Evolutionary conservation across 2,329 filamentous ascomycete species (phyloP).

Genomic region (Phialophora expanda): DNA sequence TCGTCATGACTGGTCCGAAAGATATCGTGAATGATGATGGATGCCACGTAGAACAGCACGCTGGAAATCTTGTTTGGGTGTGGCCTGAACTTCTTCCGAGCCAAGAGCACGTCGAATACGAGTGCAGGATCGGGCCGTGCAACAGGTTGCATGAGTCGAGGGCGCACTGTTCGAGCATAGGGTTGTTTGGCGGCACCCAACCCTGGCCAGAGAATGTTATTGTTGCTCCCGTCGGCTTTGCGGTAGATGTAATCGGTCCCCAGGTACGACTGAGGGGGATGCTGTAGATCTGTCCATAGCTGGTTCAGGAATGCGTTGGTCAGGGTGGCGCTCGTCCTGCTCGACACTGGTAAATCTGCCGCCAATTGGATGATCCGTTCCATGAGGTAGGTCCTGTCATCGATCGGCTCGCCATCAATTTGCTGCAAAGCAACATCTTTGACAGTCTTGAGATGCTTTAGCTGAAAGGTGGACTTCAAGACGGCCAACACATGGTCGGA

Average conservation of each 20-base stretch:
- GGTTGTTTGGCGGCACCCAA: constrained; percentile 69
- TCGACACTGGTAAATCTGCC: constrained; percentile 47
- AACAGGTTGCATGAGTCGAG: constrained; percentile 61
- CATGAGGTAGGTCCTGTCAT: constrained; percentile 69
- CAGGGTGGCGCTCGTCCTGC: constrained; percentile 46
- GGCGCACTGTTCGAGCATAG: constrained; percentile 71
- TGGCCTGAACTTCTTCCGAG: constrained; percentile 64
- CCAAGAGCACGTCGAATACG: constrained; percentile 71
- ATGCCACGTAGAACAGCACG: constrained; percentile 75
- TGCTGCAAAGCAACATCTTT: constrained; percentile 50
- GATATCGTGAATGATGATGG: constrained; percentile 69
- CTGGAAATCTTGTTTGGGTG: constrained; percentile 76
- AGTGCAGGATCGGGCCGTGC: constrained; percentile 68
- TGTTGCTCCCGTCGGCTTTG: constrained; percentile 50
- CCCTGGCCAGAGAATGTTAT: constrained; percentile 66
- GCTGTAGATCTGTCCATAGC: constrained; percentile 61
- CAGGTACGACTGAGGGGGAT: constrained; percentile 57
- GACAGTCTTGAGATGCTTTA: constrained; percentile 52
- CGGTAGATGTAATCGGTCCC: constrained; percentile 45
- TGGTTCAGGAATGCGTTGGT: constrained; percentile 59
- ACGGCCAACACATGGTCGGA: constrained; percentile 46
- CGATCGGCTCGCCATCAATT: constrained; percentile 57
- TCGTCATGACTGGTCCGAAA: constrained; percentile 70
- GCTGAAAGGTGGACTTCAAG: constrained; percentile 53
- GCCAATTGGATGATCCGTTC: constrained; percentile 60